These are phyloP conservation scores for Gossypium trilobum DNA, from an alignment of 441 rosid species.

Conservation along the genomic window DNA sequence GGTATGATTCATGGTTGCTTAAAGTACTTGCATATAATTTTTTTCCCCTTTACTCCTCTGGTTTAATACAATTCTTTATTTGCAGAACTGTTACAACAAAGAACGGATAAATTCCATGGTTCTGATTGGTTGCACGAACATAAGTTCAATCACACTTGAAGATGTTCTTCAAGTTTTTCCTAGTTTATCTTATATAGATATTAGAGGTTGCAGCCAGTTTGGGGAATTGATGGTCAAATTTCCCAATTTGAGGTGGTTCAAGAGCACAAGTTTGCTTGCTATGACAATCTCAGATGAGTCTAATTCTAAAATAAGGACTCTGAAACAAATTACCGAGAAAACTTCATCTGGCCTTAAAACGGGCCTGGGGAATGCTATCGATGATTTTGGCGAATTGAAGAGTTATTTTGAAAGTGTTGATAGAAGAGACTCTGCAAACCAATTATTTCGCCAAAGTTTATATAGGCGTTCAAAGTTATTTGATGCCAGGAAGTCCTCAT, in stretches of 20 bases:
- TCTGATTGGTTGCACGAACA: constrained; percentile 71
- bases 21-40: not conserved
- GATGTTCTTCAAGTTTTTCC: constrained; percentile 60
- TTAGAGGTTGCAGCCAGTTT: constrained; percentile 86
- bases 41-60: constrained; percentile 10
- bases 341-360: constrained; percentile 33
- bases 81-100: constrained; percentile 77
- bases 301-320: constrained; percentile 49
- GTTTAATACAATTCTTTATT: constrained; percentile 27
- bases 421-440: constrained; percentile 85
- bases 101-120: constrained; percentile 64
- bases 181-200: constrained; percentile 55
- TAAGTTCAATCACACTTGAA: constrained; percentile 59
- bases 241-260: constrained; percentile 60
- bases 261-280: constrained; percentile 33
- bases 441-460: constrained; percentile 71
- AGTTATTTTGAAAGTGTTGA: constrained; percentile 92
- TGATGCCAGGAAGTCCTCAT: constrained; percentile 88
- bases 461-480: constrained; percentile 90
- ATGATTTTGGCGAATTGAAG: constrained; percentile 88
- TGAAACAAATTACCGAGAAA: constrained; percentile 55
- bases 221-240: constrained; percentile 49
- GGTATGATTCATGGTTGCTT: constrained; percentile 40
- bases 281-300: constrained; percentile 35
- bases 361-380: constrained; percentile 42